Evolutionary conservation across 2,329 filamentous ascomycete genomes (phyloP), one percentile per base, ranked within the genome.

Genomic region (Sphaerulina vaccinii): DNA sequence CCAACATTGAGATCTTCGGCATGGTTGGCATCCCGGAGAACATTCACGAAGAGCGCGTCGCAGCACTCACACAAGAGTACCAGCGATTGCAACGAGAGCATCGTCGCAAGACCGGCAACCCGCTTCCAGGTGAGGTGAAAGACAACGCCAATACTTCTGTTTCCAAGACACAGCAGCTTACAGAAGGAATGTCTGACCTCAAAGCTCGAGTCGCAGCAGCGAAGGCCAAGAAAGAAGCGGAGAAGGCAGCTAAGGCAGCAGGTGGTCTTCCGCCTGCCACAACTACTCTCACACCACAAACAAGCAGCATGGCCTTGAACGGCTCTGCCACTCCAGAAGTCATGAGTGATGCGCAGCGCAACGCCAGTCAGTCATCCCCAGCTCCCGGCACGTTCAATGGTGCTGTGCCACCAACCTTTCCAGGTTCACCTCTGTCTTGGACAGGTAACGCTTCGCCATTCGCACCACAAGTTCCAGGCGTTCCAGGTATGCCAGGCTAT

Each of bases 21-120:
- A 96, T 96, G 88, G 90, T 96, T 70, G 93, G 93, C 66, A 89
- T 97, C 32, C 93, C 93, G 2, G 86, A 90, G 52, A 89, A 96
- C 52, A 81, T 95, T 56, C 75, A 89, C 52, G 82, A 89, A 64
- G 82, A 87, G 66, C 91, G 96, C 76, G 87, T 88, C 67, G 88
- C 93, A 71, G 84, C 88, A 64, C 89, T 97, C 68, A 83, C 90
- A 58, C 82, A 88, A 62, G 86, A 87, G 70, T 96, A 86, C 71
- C 92, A 95, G 71, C 85, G 90, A 68, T 85, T 85, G 21, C 88
- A 95, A 71, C 86, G 87, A 52, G 89, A 95, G 64, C 82, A 90
- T 53, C 85, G 88, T 60, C 84, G 86, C 42, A 80, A 83, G 7
- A 95, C 90, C 1, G 92, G 91, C 29, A 96, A 96, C 66, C 88